Percentiles rank a stretch among this genome's conserved stretches.
These are phyloP conservation scores for Colletotrichum chrysophilum DNA, from an alignment of 2,329 filamentous ascomycete genomes.

Conservation along the genomic window DNA sequence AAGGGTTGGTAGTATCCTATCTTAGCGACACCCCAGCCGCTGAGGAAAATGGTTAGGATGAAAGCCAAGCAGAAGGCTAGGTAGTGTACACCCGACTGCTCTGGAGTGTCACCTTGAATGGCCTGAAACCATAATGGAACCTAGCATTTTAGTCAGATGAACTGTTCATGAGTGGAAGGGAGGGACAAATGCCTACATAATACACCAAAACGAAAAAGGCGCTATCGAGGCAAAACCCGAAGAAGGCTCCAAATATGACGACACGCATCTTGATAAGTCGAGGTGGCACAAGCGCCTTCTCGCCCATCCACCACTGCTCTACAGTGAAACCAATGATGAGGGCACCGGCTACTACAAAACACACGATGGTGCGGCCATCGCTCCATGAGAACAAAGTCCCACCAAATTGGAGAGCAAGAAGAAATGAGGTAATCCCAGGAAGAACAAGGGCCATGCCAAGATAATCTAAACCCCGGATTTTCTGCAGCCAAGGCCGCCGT, in stretches of 20 bases:
- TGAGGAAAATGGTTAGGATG: constrained; percentile 28
- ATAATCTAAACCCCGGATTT: constrained; percentile 22
- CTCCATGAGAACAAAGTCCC: constrained; percentile 36
- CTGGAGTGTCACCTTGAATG: constrained; percentile 34
- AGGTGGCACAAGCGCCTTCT: constrained; percentile 40
- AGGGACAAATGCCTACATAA: too few relatives aligned
- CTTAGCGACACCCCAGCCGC: constrained; percentile 25
- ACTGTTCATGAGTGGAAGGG: too few relatives aligned
- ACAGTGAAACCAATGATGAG: constrained; percentile 32
- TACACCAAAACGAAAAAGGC: constrained; percentile 9
- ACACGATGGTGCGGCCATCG: constrained; percentile 33
- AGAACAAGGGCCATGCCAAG: constrained; percentile 25
- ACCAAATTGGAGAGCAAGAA: constrained; percentile 51
- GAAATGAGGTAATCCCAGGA: constrained; percentile 37
- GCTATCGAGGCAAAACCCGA: constrained; percentile 27
- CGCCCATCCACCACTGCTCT: constrained; percentile 36
- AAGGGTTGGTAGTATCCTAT: constrained; percentile 40
- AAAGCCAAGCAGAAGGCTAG: constrained; percentile 31
- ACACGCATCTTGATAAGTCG: constrained; percentile 37
- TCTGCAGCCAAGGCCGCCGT: constrained; percentile 17
- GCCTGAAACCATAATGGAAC: constrained; percentile 40
- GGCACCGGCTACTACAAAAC: constrained; percentile 28
- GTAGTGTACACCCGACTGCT: constrained; percentile 35
- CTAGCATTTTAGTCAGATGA: too few relatives aligned
- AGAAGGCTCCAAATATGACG: constrained; percentile 25